These are phyloP conservation scores for Mortierella sp. DNA, from an alignment of 371 early-diverging fungal genomes.

Conservation along the genomic window DNA sequence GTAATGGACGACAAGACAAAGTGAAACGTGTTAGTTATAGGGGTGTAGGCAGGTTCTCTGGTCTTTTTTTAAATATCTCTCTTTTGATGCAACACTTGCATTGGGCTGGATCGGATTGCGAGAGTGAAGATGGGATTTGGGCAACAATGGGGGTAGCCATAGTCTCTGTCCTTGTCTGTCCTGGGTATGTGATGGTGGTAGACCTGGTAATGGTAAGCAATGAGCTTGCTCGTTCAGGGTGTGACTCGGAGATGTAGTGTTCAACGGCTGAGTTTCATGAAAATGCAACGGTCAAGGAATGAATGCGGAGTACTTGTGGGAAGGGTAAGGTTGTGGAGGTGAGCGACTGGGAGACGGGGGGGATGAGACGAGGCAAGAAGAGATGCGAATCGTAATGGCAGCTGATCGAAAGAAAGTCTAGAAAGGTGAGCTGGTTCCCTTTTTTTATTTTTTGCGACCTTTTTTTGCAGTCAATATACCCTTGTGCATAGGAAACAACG, in stretches of 20 bases:
- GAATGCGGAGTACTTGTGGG: neutral
- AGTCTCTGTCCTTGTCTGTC: neutral
- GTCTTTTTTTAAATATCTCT: neutral
- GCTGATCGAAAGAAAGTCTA: neutral
- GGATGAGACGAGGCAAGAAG: neutral
- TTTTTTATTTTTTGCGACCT: neutral
- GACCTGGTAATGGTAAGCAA: neutral
- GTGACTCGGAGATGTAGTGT: neutral
- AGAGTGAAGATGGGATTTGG: constrained; percentile 35
- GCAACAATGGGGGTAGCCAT: constrained; percentile 23
- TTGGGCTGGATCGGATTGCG: constrained; percentile 29
- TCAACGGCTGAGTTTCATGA: neutral
- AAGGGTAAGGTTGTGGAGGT: neutral
- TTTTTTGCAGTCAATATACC: neutral
- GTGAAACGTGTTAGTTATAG: constrained; percentile 18
- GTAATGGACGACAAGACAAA: neutral
- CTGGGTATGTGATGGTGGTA: neutral
- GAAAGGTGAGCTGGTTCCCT: neutral
- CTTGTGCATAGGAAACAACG: neutral
- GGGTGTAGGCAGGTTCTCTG: neutral
- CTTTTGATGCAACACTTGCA: constrained; percentile 24
- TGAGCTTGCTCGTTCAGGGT: neutral
- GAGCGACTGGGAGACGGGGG: neutral
- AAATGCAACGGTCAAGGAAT: neutral
- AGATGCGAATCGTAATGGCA: neutral